Conservation (phyloP, 176 grass and related monocot genomes). For the Phragmites australis region DNA sequence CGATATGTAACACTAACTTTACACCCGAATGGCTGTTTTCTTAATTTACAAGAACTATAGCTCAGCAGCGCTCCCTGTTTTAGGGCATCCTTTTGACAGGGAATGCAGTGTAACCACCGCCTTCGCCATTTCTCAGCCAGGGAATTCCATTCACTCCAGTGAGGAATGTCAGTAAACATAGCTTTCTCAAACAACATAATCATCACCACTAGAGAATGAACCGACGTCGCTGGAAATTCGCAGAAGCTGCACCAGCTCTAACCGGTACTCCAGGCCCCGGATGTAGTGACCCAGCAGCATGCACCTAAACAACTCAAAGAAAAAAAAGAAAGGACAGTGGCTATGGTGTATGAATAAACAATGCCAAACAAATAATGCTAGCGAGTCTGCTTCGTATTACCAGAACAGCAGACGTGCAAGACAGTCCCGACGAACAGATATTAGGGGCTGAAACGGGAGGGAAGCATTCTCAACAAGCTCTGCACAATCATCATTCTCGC, state of each 20-base stretch:
- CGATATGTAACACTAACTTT: constrained; percentile 49
- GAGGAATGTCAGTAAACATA: constrained; percentile 11
- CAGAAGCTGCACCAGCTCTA: constrained; percentile 73
- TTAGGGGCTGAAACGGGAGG: constrained; percentile 74
- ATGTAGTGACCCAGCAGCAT: constrained; percentile 95
- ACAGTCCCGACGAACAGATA: constrained; percentile 83
- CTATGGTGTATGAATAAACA: neutral
- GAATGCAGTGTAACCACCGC: neutral
- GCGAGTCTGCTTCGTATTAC: constrained; percentile 45
- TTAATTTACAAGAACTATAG: constrained; percentile 41
- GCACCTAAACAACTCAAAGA: constrained; percentile 59
- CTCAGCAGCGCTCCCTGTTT: neutral
- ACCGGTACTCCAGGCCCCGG: constrained; percentile 82
- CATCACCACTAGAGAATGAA: constrained; percentile 43
- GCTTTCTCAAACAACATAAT: constrained; percentile 49
- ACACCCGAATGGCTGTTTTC: constrained; percentile 32
- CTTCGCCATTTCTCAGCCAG: neutral
- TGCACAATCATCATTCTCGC: constrained; percentile 53
- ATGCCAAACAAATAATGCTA: neutral
- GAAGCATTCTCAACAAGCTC: constrained; percentile 79
- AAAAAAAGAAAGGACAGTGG: constrained; percentile 9
- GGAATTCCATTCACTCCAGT: constrained; percentile 1
- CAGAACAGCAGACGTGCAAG: constrained; percentile 95
- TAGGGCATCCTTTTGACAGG: neutral
- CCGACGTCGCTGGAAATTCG: constrained; percentile 48